phyloP scores from a whole-genome alignment of 2,329 filamentous ascomycete genomes.

The Nemania serpens region DNA sequence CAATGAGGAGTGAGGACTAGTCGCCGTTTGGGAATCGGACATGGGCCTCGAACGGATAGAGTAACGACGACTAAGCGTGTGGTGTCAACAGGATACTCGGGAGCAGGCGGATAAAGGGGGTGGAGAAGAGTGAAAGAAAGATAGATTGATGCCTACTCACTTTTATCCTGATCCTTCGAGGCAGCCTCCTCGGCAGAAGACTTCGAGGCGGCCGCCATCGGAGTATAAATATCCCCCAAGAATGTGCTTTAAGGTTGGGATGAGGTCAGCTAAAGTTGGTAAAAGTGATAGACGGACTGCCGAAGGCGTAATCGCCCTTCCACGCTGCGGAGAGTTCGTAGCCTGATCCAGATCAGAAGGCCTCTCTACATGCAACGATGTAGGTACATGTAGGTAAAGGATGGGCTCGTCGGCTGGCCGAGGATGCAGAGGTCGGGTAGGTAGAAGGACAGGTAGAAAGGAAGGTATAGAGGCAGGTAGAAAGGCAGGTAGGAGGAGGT shows the following conservation, averaged over 20 bases:
- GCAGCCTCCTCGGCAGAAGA: conserved; percentile 4
- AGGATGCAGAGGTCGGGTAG: background rate
- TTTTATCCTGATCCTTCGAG: conserved; percentile 19
- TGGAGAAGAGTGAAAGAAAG: background rate
- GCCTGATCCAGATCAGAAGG: too few relatives aligned
- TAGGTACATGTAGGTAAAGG: too few relatives aligned
- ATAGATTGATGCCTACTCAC: conserved; percentile 18
- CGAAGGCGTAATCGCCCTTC: too few relatives aligned
- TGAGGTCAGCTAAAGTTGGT: background rate
- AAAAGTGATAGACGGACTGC: background rate
- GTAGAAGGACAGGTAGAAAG: background rate
- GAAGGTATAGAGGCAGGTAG: background rate
- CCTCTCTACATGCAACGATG: too few relatives aligned
- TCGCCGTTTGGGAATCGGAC: conserved; percentile 33
- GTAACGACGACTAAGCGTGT: conserved; percentile 23
- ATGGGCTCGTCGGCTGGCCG: too few relatives aligned
- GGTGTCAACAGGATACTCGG: conserved; percentile 24
- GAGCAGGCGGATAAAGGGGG: background rate
- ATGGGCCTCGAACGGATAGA: conserved; percentile 8
- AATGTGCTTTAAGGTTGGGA: background rate
- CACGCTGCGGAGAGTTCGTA: too few relatives aligned
- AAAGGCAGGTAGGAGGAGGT: background rate
- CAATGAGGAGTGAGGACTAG: conserved; percentile 38
- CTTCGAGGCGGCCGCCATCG: conserved; percentile 19
- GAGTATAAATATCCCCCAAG: background rate